Percentiles rank a stretch among this genome's conserved stretches.
Evolutionary conservation across 2,329 filamentous ascomycete genomes (phyloP).

Genomic region (Arachnomyces sp.): DNA sequence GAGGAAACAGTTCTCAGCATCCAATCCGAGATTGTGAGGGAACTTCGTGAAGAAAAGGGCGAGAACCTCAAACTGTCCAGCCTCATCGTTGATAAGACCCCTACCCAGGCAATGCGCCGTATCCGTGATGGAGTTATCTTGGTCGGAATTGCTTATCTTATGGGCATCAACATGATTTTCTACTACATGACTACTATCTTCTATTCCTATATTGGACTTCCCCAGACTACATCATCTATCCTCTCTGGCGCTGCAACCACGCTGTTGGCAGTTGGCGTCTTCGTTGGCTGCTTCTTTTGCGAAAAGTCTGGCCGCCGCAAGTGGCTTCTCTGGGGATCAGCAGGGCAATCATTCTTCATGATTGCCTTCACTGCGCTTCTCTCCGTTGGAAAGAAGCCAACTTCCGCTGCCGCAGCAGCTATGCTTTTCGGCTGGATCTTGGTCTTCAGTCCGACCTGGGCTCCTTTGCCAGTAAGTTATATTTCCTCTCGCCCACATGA

Average conservation of each 20-base stretch:
- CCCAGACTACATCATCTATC: constrained; percentile 15
- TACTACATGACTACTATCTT: constrained; percentile 23
- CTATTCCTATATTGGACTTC: constrained; percentile 21
- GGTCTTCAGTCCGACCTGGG: constrained; percentile 26
- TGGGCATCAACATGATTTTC: constrained; percentile 26
- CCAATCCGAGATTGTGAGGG: constrained; percentile 17
- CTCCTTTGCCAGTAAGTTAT: constrained; percentile 16
- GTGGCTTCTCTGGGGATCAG: constrained; percentile 21
- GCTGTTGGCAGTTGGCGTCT: constrained; percentile 18
- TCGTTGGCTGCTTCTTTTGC: constrained; percentile 18
- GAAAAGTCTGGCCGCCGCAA: constrained; percentile 22
- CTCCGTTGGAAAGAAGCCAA: constrained; percentile 9
- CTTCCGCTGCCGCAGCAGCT: constrained; percentile 20
- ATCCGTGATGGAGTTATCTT: constrained; percentile 23
- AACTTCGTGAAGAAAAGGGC: constrained; percentile 12
- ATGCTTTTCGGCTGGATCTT: constrained; percentile 26
- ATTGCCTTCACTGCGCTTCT: constrained; percentile 21
- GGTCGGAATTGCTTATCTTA: constrained; percentile 23
- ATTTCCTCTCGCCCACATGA: background rate
- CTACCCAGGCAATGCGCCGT: constrained; percentile 19
- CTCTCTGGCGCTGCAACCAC: constrained; percentile 20
- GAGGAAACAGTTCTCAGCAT: constrained; percentile 12
- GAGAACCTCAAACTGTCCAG: constrained; percentile 4
- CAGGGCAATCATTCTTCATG: constrained; percentile 21
- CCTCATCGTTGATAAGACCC: constrained; percentile 11